Evolutionary conservation across 2,329 filamentous ascomycete species (phyloP).

Genomic region (Aspergillus sojae): DNA sequence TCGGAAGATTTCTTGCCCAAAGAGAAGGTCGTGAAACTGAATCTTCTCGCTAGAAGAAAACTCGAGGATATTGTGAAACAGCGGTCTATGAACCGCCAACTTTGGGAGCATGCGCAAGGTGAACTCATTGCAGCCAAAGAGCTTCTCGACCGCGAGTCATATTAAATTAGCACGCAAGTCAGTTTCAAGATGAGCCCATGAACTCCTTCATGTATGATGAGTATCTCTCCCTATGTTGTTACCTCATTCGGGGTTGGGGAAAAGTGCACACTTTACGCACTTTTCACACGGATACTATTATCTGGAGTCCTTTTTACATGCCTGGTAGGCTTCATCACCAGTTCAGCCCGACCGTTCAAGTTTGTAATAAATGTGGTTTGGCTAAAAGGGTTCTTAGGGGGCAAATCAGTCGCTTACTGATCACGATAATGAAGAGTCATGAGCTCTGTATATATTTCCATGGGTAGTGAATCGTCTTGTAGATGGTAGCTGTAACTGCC

Average conservation of each 20-base stretch:
- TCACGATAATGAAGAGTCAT: no score
- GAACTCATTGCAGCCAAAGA: slow-evolving; percentile 47
- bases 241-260: no score
- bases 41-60: slow-evolving; percentile 39
- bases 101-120: slow-evolving; percentile 36
- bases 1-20: slow-evolving; percentile 21
- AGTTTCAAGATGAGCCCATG: not conserved
- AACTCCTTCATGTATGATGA: not conserved
- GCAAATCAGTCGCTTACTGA: no score
- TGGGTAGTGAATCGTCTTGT: no score
- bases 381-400: no score
- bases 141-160: slow-evolving; percentile 35
- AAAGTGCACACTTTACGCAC: no score
- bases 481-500: no score
- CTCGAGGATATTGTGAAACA: slow-evolving; percentile 41
- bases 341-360: not conserved
- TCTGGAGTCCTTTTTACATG: no score
- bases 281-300: no score
- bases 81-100: slow-evolving; percentile 31
- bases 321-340: not conserved
- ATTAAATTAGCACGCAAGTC: not conserved
- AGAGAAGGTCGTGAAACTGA: slow-evolving; percentile 35
- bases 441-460: no score
- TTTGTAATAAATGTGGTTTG: no score
- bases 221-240: no score